Evolutionary conservation across 2,329 filamentous ascomycete species (phyloP).

Genomic region (Ilyonectria robusta): DNA sequence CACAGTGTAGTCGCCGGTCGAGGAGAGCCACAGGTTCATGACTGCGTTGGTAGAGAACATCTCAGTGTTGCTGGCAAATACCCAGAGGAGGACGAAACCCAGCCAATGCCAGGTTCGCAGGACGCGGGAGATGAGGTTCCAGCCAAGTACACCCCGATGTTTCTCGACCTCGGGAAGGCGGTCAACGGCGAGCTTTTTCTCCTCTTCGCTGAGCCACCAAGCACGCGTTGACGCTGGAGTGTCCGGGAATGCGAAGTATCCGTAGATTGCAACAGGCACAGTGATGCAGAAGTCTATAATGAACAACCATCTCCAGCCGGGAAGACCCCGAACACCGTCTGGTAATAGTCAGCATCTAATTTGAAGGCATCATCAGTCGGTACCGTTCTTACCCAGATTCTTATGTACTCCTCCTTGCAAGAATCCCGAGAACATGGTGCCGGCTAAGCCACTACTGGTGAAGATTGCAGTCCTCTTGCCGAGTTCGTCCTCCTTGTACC

Average conservation of each 20-base stretch:
- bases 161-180: slow-evolving; percentile 9
- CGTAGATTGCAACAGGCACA: slow-evolving; percentile 48
- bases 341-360: no score
- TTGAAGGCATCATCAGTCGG: no score
- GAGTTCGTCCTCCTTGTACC: slow-evolving; percentile 70
- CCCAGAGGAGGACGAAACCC: no score
- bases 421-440: slow-evolving; percentile 62
- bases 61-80: no score
- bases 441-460: slow-evolving; percentile 68
- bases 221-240: slow-evolving; percentile 45
- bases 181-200: slow-evolving; percentile 43
- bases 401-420: slow-evolving; percentile 58
- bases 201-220: slow-evolving; percentile 21
- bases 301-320: slow-evolving; percentile 62
- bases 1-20: no score
- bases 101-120: neutral
- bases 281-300: slow-evolving; percentile 55
- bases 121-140: slow-evolving; percentile 1
- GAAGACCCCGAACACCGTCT: slow-evolving; percentile 36
- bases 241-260: slow-evolving; percentile 52
- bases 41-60: no score
- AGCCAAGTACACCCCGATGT: neutral
- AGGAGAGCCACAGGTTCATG: no score
- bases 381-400: no score
- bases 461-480: slow-evolving; percentile 73